phyloP scores from a whole-genome alignment of 1,284 basidiomycete species.

The Porogramme epimiltina region DNA sequence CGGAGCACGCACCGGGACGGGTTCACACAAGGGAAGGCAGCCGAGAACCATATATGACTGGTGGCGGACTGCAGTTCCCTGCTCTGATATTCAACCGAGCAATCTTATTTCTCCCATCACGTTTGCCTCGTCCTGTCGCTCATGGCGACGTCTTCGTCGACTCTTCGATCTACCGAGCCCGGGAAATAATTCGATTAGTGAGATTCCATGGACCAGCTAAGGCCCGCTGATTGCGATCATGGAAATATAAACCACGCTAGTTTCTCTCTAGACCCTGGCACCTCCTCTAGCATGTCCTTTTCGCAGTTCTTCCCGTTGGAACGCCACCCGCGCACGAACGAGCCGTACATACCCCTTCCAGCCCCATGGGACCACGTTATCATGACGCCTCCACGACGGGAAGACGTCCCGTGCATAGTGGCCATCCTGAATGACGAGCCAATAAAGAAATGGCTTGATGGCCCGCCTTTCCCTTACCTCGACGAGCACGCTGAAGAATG shows the following conservation, averaged over 20 bases:
- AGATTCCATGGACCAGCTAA: no score
- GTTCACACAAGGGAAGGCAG: no score
- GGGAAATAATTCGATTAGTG: no score
- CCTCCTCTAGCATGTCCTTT: constrained; percentile 12
- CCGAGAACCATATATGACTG: no score
- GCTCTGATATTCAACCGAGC: no score
- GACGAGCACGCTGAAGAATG: constrained; percentile 41
- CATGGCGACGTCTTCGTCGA: no score
- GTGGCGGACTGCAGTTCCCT: no score
- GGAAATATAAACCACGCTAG: neutral
- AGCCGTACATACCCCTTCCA: constrained; percentile 29
- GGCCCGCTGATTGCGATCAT: constrained; percentile 1
- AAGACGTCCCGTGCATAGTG: constrained; percentile 41
- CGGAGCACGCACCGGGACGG: no score
- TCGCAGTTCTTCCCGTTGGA: constrained; percentile 24
- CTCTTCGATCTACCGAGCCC: no score
- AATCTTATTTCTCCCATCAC: no score
- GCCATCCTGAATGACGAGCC: constrained; percentile 51
- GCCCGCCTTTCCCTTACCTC: constrained; percentile 55
- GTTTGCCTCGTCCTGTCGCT: no score
- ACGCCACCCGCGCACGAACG: constrained; percentile 25
- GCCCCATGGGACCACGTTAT: constrained; percentile 53
- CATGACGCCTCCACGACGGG: constrained; percentile 55
- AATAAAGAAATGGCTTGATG: constrained; percentile 46
- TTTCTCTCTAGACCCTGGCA: neutral